A percentile compares a stretch with the other conserved stretches of the same genome.
phyloP scores from a whole-genome alignment of 2,329 filamentous ascomycete species.

The Penicillium rolfsii region DNA sequence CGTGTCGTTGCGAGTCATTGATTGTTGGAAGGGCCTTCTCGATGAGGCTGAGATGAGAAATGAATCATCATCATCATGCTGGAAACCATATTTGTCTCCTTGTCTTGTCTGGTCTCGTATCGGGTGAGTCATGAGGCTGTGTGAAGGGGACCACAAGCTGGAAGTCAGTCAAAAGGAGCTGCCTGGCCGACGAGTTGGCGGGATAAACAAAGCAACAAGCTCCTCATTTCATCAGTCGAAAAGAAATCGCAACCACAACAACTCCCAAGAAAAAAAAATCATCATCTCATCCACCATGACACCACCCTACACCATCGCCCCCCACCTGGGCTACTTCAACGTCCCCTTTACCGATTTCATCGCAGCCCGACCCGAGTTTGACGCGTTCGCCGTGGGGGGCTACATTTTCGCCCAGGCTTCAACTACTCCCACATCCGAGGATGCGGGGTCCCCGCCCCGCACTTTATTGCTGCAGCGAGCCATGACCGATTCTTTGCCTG shows the following conservation, averaged over 20 bases:
- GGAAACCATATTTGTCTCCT: background rate
- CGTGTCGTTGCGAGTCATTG: background rate
- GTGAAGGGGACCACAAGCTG: background rate
- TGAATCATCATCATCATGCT: background rate
- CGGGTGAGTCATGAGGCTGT: background rate
- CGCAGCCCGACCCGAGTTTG: conserved; percentile 33
- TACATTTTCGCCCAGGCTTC: conserved; percentile 34
- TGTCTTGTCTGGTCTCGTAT: background rate
- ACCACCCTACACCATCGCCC: conserved; percentile 28
- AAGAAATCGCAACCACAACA: background rate
- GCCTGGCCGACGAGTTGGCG: background rate
- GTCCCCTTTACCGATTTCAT: conserved; percentile 33
- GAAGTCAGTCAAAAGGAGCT: background rate
- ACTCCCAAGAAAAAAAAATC: background rate
- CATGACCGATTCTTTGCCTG: conserved; percentile 43
- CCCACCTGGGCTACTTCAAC: conserved; percentile 37
- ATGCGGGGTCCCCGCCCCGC: conserved; percentile 20
- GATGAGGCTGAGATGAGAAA: background rate
- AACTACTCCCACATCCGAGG: conserved; percentile 4
- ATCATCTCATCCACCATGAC: conserved; percentile 17
- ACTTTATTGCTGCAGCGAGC: conserved; percentile 53
- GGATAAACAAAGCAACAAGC: background rate
- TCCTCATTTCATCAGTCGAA: background rate
- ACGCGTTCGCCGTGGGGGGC: conserved; percentile 34
- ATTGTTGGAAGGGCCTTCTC: background rate